Base-by-base conservation (phyloP, 2,329 filamentous ascomycete species). In the Xylariaceae sp. region DNA sequence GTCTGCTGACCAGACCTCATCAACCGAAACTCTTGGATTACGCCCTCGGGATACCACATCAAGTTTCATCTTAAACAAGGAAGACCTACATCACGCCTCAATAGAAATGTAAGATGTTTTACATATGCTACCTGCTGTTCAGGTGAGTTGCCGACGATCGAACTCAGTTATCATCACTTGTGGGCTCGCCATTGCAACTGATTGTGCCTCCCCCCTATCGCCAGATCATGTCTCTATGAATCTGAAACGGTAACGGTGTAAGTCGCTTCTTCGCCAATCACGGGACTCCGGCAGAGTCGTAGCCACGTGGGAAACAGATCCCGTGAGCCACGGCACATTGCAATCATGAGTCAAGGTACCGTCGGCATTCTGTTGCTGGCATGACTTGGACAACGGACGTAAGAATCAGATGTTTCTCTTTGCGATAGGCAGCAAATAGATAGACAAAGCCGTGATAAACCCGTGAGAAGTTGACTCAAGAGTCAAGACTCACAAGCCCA, bases 381-480 rank as follows among this genome's bases (percentile, higher is more conserved):
- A 58, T 58, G 50, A 56, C 45, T 60, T 53, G 53, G n/a, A 9
- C 34, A 18, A 52, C 34, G 8, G 35, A 52, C 13, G 50, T 39
- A n/a, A 37, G 13, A 30, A 52, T 8, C n/a, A 30, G 5, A 30
- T 30, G 23, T 5, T 30, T 30, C 23, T 30, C 23, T 30, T 30
- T 30, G 17, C 17, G 17, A 18, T 18, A 18, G 17, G 17, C 2
- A 39, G 10, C 3, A 2, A 8, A 17, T 17, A 17, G 47, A 11
- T 34, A 6, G 23, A 35, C 11, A 15, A 15, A 10, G 23, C 10
- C 49, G 23, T 30, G 11, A 51, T 13, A 35, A 51, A 45, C n/a
- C 35, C 34, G 35, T 39, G n/a, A 18, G n/a, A 8, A 2, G 5
- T 52, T 52, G 34, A 18, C 50, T 52, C 30, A 11, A 39, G 49